Conservation (phyloP, 768 basidiomycete genomes). For the Leccinellum rugosiceps region DNA sequence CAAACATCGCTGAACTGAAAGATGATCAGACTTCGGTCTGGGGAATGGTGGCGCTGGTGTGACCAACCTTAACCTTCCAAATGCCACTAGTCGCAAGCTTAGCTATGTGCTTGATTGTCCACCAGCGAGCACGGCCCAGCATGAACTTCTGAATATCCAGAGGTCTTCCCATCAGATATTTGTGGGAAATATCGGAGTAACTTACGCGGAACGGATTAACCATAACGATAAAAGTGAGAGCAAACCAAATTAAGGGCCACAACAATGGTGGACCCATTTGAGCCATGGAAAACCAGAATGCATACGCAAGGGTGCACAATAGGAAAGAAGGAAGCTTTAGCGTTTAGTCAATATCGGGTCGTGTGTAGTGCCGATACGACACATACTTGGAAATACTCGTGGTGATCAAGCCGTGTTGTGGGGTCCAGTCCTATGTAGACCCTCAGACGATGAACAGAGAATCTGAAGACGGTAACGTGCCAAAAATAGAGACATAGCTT, state of each 20-base stretch:
- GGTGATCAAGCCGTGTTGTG: slow-evolving; percentile 69
- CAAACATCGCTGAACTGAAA: slow-evolving; percentile 80
- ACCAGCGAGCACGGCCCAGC: slow-evolving; percentile 50
- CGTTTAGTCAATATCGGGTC: neutral
- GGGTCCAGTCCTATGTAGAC: slow-evolving; percentile 57
- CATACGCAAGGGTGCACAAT: slow-evolving; percentile 65
- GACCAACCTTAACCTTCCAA: slow-evolving; percentile 66
- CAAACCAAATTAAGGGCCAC: slow-evolving; percentile 84
- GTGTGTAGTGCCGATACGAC: slow-evolving; percentile 2
- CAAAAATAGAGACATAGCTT: slow-evolving; percentile 90
- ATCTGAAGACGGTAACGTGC: slow-evolving; percentile 36
- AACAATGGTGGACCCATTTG: slow-evolving; percentile 63
- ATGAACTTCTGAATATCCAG: slow-evolving; percentile 48
- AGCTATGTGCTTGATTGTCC: slow-evolving; percentile 64
- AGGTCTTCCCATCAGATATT: neutral
- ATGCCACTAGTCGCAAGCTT: slow-evolving; percentile 69
- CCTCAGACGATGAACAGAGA: neutral
- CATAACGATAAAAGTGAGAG: slow-evolving; percentile 53
- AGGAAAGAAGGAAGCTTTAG: slow-evolving; percentile 73
- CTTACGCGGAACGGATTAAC: slow-evolving; percentile 71
- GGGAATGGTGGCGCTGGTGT: neutral
- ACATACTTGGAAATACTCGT: slow-evolving; percentile 68
- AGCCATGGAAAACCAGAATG: slow-evolving; percentile 82
- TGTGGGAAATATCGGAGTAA: neutral
- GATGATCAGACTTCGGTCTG: neutral